Percentiles rank a stretch among this genome's conserved stretches.
These are phyloP conservation scores for Rhynchospora breviuscula DNA, from an alignment of 176 grass and related monocot species.

Conservation along the genomic window DNA sequence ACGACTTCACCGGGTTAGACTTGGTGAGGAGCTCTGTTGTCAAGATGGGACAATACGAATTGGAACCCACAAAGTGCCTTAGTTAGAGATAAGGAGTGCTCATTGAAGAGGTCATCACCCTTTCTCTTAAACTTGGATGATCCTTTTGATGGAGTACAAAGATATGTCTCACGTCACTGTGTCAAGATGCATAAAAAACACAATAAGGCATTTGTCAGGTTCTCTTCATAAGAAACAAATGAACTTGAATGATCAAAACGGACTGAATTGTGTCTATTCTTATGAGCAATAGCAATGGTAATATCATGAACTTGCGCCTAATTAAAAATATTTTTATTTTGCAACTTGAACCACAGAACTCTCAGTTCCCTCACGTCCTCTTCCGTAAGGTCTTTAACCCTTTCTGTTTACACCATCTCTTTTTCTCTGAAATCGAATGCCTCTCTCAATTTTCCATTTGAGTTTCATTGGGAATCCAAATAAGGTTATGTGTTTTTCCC, in stretches of 20 bases:
- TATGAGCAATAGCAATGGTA: too few species aligned
- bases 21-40: constrained; percentile 89
- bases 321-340: too few species aligned
- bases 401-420: too few species aligned
- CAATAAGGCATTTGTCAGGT: background rate
- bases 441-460: too few species aligned
- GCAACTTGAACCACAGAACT: too few species aligned
- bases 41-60: constrained; percentile 83
- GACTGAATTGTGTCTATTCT: too few species aligned
- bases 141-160: constrained; percentile 92
- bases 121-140: constrained; percentile 77
- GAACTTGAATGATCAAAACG: background rate
- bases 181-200: constrained; percentile 50
- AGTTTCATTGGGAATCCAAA: too few species aligned
- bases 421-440: too few species aligned
- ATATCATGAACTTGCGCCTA: too few species aligned
- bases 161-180: constrained; percentile 89
- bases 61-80: constrained; percentile 93
- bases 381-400: too few species aligned
- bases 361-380: too few species aligned
- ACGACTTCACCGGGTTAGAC: constrained; percentile 76
- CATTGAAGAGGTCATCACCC: constrained; percentile 91
- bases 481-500: too few species aligned
- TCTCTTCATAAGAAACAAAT: background rate
- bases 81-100: constrained; percentile 77